Evolutionary conservation across 139 green algal species (phyloP), one percentile per base, ranked within the genome.

Genomic region (Dunaliella sp.): DNA sequence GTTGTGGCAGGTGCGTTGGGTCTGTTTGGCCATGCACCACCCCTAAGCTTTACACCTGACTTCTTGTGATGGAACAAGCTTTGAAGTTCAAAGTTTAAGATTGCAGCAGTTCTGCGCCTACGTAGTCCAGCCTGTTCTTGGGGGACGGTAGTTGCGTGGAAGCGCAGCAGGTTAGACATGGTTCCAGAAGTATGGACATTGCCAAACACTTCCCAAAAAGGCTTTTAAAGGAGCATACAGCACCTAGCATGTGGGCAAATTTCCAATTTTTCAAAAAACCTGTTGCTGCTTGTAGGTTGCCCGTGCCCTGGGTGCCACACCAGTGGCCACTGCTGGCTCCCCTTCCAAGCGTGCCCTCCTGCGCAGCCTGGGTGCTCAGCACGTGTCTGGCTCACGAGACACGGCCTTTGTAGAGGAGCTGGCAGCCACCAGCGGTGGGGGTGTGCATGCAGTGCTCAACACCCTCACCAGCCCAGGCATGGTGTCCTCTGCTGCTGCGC

Each of bases 401-500:
- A 89, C 90, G 3, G 59, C 24, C 37, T 90, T 89, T 89, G 85
- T 86, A 72, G 88, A 90, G 58, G 85, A 86, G 28, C 32, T 91
- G 75, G 74, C 26, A 72, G 22, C 33, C 57, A n/a, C 74, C 81
- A 26, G 2, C 3, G 33, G 77, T 31, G 24, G 77, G 28, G 94
- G 92, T n/a, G 91, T 90, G 0, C 57, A 92, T 77, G 92, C 95
- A 80, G 92, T 95, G 83, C 89, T 98, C 31, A 98, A 98, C 92
- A 94, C 88, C 33, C 87, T 98, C 88, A 98, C 95, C 73, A 95
- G 90, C 72, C 90, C 93, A n/a, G 95, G 95, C 85, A 94, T 96
- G 91, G 93, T 98, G 58, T 88, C 86, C 0, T 94, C 88, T 16
- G 93, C 91, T 3, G 78, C 97, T 59, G 87, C 94, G 7, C n/a